Base-by-base conservation (phyloP, 2,329 filamentous ascomycete species). In the Sporothrix euskadiensis region DNA sequence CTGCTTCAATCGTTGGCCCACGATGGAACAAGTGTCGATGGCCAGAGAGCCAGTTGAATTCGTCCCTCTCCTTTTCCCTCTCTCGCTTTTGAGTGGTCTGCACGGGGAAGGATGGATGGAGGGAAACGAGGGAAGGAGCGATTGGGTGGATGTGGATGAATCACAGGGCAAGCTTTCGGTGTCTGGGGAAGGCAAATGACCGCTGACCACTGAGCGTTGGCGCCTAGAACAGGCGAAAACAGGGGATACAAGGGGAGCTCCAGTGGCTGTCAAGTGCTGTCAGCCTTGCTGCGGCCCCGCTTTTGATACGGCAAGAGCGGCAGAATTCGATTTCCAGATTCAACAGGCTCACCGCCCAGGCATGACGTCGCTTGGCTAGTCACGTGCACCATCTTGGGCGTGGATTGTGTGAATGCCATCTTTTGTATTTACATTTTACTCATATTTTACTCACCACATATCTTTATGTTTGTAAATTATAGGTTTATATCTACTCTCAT, bases 261-360 rank as follows among this genome's bases (percentile, higher is more conserved):
- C 3, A 16, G 41, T 41, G 4, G 22, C 39, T 66, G 8, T 47
- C n/a, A 22, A 49, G 19, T n/a, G n/a, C 14, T 22, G 52, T 39
- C 35, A 70, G 68, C 68, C 68, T 57, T 70, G 49, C 35, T 41
- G 49, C 12, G n/a, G 68, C 49, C 68, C 68, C 52, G 49, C 66
- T 59, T 57, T 70, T 57, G 68, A 41, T 54, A 56, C 68, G 68
- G 68, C 68, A 70, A 49, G 44, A 16, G 44, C 44, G 44, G 68
- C 57, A 70, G 52, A 70, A 70, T 10, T 2, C 12, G 68, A 35
- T 9, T 12, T 26, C 26, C 26, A 26, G 26, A 26, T 26, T 57
- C 47, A n/a, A 41, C 32, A 5, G 5, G 16, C n/a, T 54, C 66
- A 69, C 66, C 66, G 66, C 66, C 66, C 32, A 7, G 9, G 32